Evolutionary conservation across 2,329 filamentous ascomycete genomes (phyloP), one percentile per base, ranked within the genome.

Genomic region (Claviceps sorghi): DNA sequence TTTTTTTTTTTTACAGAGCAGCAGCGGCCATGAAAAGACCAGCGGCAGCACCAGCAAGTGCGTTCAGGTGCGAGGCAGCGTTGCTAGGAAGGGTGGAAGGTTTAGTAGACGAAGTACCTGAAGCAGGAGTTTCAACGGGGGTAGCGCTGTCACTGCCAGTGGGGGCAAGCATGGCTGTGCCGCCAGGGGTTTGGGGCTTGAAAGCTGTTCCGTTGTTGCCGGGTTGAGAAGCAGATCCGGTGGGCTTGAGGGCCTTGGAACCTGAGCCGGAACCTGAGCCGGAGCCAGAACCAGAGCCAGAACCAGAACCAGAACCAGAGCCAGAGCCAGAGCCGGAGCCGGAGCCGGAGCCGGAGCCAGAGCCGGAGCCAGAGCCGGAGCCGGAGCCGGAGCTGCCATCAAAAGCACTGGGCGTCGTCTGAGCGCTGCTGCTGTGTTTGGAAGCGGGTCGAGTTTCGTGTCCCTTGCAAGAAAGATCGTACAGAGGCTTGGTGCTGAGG

Each of bases 401-500:
- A 26, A 5, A 26, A 26, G 26, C 15, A 13, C 50, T 48, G 22
- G 21, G 22, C 11, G 2, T 38, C 6, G 29, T 2, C 43, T 17
- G 21, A 5, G 1, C 22, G 32, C 22, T 10, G 49, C 42, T 46
- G 49, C 13, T n/a, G 26, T 26, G 26, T 6, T 15, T 19, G 19
- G 3, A 4, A 3, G 21, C 7, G 19, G 26, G 13, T 19, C 17
- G 15, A 36, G 15, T 46, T 45, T 55, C 43, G 48, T 59, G 56
- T 26, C 59, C 65, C 52, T 69, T 64, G 71, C 81, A 86, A 45
- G 76, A 77, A 51, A 86, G 76, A 62, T 85, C 78, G 63, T 75
- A 85, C 36, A 83, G 68, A 26, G 82, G 80, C 47, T 69, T 77
- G 55, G 68, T 71, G 59, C 67, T 69, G 57, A 82, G 64, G 46